Evolutionary conservation across 352 stramenopile genomes (phyloP).

Genomic region (Phytophthora litchii): DNA sequence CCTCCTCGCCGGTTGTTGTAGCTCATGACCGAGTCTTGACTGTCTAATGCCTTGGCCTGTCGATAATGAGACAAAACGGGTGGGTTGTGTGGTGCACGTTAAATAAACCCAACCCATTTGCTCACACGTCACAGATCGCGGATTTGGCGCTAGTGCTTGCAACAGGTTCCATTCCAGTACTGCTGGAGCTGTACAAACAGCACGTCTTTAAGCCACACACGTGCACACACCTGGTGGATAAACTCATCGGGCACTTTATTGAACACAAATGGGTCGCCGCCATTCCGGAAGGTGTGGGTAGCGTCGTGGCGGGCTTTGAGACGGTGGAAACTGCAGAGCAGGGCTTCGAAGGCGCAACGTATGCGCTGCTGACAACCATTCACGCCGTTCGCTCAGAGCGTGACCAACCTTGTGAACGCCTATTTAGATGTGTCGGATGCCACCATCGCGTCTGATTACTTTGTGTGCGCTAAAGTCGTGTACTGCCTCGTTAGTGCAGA

Average conservation of each 20-base stretch:
- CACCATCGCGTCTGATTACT: conserved; percentile 58
- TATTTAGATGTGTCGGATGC: conserved; percentile 63
- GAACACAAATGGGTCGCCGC: too few relatives aligned
- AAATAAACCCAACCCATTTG: conserved; percentile 4
- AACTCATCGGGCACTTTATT: too few relatives aligned
- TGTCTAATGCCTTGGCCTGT: background rate
- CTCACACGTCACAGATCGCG: background rate
- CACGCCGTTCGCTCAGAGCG: conserved; percentile 59
- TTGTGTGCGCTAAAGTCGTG: conserved; percentile 64
- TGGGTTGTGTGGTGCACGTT: conserved; percentile 10
- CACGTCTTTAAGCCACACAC: too few relatives aligned
- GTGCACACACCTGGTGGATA: too few relatives aligned
- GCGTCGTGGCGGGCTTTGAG: conserved; percentile 62
- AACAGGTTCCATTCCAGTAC: too few relatives aligned
- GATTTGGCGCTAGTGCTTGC: too few relatives aligned
- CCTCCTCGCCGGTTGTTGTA: conserved; percentile 60
- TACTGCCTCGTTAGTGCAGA: conserved; percentile 59
- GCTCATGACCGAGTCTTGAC: conserved; percentile 45
- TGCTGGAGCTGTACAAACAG: too few relatives aligned
- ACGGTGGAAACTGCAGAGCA: conserved; percentile 76
- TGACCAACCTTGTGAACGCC: conserved; percentile 60
- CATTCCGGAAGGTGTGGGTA: conserved; percentile 66
- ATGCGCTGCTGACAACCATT: conserved; percentile 69
- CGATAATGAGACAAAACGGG: conserved; percentile 1
- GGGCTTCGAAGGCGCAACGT: conserved; percentile 71